A percentile compares a stretch with the other conserved stretches of the same genome.
phyloP scores from a whole-genome alignment of 2,329 filamentous ascomycete genomes.

The Lachnellula suecica region DNA sequence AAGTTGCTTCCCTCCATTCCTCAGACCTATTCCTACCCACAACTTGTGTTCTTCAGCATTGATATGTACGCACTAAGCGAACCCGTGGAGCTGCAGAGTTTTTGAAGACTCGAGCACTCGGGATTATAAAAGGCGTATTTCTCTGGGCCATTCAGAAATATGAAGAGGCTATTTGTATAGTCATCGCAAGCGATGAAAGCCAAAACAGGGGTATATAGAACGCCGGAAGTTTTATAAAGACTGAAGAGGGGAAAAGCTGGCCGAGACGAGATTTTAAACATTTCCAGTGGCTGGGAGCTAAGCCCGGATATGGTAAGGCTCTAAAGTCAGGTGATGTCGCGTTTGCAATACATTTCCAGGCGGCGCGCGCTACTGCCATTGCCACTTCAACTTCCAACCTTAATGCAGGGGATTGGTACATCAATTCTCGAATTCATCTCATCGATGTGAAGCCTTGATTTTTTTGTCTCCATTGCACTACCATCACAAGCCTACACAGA shows the following conservation, averaged over 20 bases:
- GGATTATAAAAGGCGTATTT: slow-evolving; percentile 33
- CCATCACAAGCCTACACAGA: too few relatives aligned
- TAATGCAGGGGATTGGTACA: too few relatives aligned
- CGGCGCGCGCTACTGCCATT: too few relatives aligned
- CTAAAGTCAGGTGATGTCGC: too few relatives aligned
- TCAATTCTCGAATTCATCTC: too few relatives aligned
- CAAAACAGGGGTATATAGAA: slow-evolving; percentile 31
- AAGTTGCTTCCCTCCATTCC: too few relatives aligned
- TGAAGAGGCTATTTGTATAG: slow-evolving; percentile 26
- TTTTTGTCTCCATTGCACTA: too few relatives aligned
- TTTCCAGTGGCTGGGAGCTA: neutral
- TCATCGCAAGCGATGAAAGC: slow-evolving; percentile 25
- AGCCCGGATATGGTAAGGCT: neutral
- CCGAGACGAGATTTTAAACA: slow-evolving; percentile 3
- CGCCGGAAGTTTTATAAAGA: slow-evolving; percentile 21
- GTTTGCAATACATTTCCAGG: too few relatives aligned
- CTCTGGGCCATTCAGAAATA: slow-evolving; percentile 30
- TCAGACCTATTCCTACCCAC: too few relatives aligned
- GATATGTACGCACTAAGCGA: slow-evolving; percentile 33
- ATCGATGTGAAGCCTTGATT: too few relatives aligned
- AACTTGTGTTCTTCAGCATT: too few relatives aligned
- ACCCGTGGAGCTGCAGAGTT: slow-evolving; percentile 25
- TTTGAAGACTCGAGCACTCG: slow-evolving; percentile 28
- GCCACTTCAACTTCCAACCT: too few relatives aligned
- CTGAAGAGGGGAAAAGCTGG: slow-evolving; percentile 17